phyloP scores from a whole-genome alignment of 2,329 filamentous ascomycete species.

The Lasiodiplodia hormozganensis region DNA sequence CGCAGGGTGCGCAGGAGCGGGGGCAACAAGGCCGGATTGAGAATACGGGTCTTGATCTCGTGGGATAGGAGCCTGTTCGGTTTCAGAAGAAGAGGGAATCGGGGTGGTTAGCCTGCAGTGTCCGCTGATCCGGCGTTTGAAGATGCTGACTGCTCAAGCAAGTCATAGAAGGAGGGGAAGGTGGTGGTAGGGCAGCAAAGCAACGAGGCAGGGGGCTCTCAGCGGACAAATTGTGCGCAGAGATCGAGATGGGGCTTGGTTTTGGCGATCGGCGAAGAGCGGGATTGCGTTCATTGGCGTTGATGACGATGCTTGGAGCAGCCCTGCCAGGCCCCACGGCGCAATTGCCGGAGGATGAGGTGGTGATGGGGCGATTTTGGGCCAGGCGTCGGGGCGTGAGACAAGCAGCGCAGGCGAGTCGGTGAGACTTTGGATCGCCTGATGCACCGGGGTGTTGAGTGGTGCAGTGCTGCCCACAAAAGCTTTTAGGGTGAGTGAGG shows the following conservation, averaged over 20 bases:
- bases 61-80: conserved; percentile 54
- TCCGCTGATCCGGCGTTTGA: conserved; percentile 1
- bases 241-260: conserved; percentile 20
- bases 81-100: conserved; percentile 22
- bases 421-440: conserved; percentile 22
- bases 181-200: conserved; percentile 15
- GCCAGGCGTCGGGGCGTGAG: conserved; percentile 24
- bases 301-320: conserved; percentile 20
- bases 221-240: neutral
- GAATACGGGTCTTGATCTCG: conserved; percentile 49
- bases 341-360: neutral
- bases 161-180: neutral
- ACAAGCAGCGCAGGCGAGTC: conserved; percentile 18
- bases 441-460: conserved; percentile 14
- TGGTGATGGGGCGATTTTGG: conserved; percentile 23
- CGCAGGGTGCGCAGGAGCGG: conserved; percentile 71
- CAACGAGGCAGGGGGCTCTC: neutral
- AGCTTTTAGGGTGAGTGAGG: conserved; percentile 25
- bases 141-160: neutral
- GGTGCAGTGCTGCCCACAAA: conserved; percentile 8
- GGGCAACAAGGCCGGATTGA: conserved; percentile 54
- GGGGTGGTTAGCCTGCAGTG: neutral
- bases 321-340: conserved; percentile 6
- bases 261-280: conserved; percentile 12
- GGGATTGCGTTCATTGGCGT: neutral